Evolutionary conservation across 2,329 filamentous ascomycete species (phyloP).

Genomic region (Camillea tinctor): DNA sequence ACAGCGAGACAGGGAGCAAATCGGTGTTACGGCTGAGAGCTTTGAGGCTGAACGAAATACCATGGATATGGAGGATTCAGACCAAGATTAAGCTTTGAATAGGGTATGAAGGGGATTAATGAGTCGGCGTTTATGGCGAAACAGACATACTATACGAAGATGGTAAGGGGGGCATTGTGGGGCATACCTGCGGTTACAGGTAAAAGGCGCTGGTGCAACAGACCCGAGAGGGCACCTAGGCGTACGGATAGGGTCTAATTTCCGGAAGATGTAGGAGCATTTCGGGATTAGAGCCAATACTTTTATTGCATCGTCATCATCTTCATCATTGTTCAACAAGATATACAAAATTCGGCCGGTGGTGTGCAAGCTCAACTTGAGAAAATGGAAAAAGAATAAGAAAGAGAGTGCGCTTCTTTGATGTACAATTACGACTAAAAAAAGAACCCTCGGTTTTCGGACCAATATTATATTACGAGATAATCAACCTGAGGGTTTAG

Average conservation of each 20-base stretch:
- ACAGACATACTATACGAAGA: constrained; percentile 3
- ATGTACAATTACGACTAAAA: not conserved
- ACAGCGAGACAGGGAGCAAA: constrained; percentile 33
- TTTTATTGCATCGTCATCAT: no score
- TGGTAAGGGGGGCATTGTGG: not conserved
- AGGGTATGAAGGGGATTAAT: not conserved
- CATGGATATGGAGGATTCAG: constrained; percentile 36
- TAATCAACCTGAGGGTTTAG: no score
- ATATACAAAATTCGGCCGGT: not conserved
- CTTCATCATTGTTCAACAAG: not conserved
- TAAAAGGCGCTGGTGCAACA: not conserved
- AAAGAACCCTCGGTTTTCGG: no score
- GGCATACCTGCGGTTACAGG: not conserved
- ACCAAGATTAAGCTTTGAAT: constrained; percentile 16
- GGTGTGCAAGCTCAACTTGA: no score
- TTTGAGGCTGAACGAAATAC: constrained; percentile 34
- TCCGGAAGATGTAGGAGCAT: not conserved
- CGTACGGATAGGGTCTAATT: not conserved
- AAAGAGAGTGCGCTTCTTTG: not conserved
- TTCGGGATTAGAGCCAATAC: not conserved
- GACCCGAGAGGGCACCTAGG: not conserved
- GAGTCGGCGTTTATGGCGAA: not conserved
- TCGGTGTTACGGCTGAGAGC: constrained; percentile 34
- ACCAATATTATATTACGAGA: no score
- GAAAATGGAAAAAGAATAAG: no score